Base-by-base conservation (phyloP, 2,329 filamentous ascomycete species). In the Lecanoromycetidae sp. region DNA sequence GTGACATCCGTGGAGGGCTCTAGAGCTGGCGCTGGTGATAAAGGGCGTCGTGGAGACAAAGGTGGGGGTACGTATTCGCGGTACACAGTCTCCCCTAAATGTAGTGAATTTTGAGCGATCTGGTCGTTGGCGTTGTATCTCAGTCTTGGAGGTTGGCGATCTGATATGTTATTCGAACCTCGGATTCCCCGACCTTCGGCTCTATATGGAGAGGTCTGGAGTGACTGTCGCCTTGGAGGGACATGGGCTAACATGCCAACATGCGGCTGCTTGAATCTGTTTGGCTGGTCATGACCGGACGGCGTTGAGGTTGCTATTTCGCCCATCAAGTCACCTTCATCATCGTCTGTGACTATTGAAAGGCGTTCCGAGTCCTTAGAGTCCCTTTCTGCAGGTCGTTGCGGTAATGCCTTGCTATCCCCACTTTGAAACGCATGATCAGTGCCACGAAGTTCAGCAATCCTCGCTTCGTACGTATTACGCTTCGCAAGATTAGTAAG, bases 381-480 rank as follows among this genome's bases (percentile, higher is more conserved):
- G 54, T 77, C 71, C 60, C 82, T 85, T 15, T 47, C 47, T 55
- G 79, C 71, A 17, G 77, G 79, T 49, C 79, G 70, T 51, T 74
- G 78, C 26, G 90, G 90, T 8, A 96, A 70, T 22, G 83, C 82
- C 61, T 94, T 95, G 42, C 77, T 79, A 44, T 76, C 74, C 15
- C 57, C 36, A 33, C 59, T 58, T 58, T 63, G 73, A 61, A 63
- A 79, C 5, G 61, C 59, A 36, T 65, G 57, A 71, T 56, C 79
- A 58, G 91, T 77, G 54, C 82, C 79, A 57, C 84, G 78, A 33
- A 98, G 71, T 62, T 98, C 91, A 39, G 82, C 80, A 56, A 96
- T 94, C 46, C 91, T 82, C 49, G 82, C 86, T 43, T 82, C 87
- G 63, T 98, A 98, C 1, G 90, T 95, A 54, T 82, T 79, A 58